These are phyloP conservation scores for Corinectria fuckeliana DNA, from an alignment of 2,329 filamentous ascomycete genomes.

Conservation along the genomic window DNA sequence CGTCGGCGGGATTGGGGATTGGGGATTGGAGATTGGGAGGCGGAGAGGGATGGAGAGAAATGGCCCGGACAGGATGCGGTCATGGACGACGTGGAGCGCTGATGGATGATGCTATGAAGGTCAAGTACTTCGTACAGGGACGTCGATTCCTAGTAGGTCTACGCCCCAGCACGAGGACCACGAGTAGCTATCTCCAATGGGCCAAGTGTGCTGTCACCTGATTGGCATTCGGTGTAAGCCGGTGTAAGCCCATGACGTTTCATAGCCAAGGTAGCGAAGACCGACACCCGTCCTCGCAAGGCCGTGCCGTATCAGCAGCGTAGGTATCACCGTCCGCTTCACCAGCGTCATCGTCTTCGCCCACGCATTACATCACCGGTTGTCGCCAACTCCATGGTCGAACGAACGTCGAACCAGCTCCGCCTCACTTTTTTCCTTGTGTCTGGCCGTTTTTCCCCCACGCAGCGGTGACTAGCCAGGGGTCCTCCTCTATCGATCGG, in stretches of 20 bases:
- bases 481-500: constrained; percentile 18
- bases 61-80: no score
- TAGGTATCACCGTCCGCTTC: background rate
- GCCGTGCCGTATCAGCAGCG: background rate
- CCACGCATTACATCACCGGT: background rate
- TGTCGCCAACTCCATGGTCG: background rate
- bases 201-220: background rate
- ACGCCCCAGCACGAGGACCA: no score
- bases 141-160: no score
- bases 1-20: no score
- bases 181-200: no score
- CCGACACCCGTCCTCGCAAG: no score
- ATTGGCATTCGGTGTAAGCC: background rate
- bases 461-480: background rate
- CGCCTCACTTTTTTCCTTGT: constrained; percentile 13
- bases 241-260: background rate
- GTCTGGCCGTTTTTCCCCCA: no score
- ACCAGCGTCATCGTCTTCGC: background rate
- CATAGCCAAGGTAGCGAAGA: background rate
- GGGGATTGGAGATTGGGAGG: no score
- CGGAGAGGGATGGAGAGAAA: background rate
- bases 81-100: no score
- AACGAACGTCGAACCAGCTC: background rate
- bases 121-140: no score
- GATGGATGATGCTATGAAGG: no score